Conservation (phyloP, 2,329 filamentous ascomycete genomes). For the Cladosporium halotolerans region DNA sequence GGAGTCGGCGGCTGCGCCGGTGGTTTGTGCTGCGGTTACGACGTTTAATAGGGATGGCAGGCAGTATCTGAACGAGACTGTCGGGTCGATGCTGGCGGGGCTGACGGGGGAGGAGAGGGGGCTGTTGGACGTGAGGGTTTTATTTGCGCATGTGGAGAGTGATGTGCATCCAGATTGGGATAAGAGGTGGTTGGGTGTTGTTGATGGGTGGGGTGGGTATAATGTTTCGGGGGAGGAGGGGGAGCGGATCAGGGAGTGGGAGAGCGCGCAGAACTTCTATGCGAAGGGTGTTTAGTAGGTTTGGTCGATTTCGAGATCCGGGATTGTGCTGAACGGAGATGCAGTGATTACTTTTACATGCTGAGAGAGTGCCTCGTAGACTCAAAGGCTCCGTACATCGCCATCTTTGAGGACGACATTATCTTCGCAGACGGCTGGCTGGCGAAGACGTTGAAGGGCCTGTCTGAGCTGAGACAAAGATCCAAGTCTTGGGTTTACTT, state of each 20-base stretch:
- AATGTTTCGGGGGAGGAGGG: constrained; percentile 13
- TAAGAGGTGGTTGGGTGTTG: constrained; percentile 14
- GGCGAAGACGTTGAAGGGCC: constrained; percentile 23
- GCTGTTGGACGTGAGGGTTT: constrained; percentile 15
- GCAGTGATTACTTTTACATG: neutral
- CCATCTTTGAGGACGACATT: constrained; percentile 35
- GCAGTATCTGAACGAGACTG: constrained; percentile 13
- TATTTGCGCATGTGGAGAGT: constrained; percentile 19
- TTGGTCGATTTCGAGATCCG: constrained; percentile 29
- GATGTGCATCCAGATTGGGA: constrained; percentile 15
- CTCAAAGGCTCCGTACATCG: constrained; percentile 28
- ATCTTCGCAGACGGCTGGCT: constrained; percentile 35
- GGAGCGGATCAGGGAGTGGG: constrained; percentile 20
- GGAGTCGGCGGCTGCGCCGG: neutral
- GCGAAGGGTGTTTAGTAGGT: constrained; percentile 27
- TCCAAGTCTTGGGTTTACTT: constrained; percentile 26
- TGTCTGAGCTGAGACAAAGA: neutral
- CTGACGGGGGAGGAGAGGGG: constrained; percentile 19
- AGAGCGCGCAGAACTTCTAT: constrained; percentile 24
- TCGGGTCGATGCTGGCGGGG: constrained; percentile 18
- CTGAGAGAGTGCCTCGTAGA: neutral
- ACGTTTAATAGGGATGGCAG: constrained; percentile 11
- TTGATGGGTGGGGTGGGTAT: constrained; percentile 14
- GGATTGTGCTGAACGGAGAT: constrained; percentile 22
- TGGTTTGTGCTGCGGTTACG: constrained; percentile 13